Base-by-base conservation (phyloP, 2,329 filamentous ascomycete genomes). In the Pestalotiopsis sp. region DNA sequence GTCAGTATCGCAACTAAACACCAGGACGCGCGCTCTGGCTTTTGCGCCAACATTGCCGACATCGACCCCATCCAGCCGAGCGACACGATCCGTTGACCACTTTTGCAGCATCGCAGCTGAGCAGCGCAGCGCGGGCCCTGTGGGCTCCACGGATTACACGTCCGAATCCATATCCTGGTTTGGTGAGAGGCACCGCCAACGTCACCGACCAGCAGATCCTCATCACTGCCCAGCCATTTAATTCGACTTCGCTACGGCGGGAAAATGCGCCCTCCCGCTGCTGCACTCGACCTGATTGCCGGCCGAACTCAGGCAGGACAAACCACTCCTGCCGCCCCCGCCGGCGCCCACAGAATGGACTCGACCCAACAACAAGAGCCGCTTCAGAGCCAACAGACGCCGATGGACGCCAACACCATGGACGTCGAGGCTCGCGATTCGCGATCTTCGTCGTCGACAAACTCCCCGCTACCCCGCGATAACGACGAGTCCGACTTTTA, bases 401-500 rank as follows among this genome's bases (percentile, higher is more conserved):
- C 66, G 12, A 70, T 70, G 20, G 23, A 69, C 45, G 67, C 68
- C 38, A 71, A 69, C 25, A 39, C 4, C 41, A 74, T 73, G 64
- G 72, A 78, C 36, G 82, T 83, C 52, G 81, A 82, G 68, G 63
- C 76, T 9, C 82, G 87, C 71, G 86, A 88, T 75, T 89, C 86
- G 57, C 83, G 86, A 71, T 88, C 87, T 1, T 88, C 87, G 3
- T 93, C 91, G 5, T 92, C 92, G 7, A 92, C 91, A 68, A 93
- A 91, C 77, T 94, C 92, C 1, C 92, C 92, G 59, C 89, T 87
- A 65, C 90, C 92, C 65, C 90, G 89, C 78, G 92, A 94, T 77
- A 94, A 97, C 81, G 92, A 95, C 77, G 95, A 98, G 81, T 97
- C 94, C 74, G 95, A 98, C 82, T 97, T 96, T 81, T 96, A 96